Percentiles rank a stretch among this genome's conserved stretches.
Conservation (phyloP, 768 basidiomycete species). For the Pluteus cervinus region DNA sequence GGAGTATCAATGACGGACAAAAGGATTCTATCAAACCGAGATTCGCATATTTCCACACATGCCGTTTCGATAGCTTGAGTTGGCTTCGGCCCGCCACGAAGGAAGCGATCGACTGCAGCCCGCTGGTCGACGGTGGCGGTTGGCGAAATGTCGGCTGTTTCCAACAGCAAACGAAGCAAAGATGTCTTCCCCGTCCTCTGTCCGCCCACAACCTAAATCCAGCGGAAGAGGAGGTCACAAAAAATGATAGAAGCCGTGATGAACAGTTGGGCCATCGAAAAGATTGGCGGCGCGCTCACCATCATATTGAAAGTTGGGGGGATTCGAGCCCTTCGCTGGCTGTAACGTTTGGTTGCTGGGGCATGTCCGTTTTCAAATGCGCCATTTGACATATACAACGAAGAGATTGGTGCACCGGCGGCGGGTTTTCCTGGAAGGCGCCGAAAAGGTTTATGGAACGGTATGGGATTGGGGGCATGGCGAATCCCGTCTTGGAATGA, state of each 20-base stretch:
- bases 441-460: constrained; percentile 84
- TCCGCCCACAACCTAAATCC: constrained; percentile 74
- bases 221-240: constrained; percentile 3
- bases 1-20: constrained; percentile 85
- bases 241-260: constrained; percentile 7
- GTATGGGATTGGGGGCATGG: constrained; percentile 51
- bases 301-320: constrained; percentile 84
- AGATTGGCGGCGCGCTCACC: constrained; percentile 34
- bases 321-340: constrained; percentile 57
- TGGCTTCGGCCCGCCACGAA: constrained; percentile 51
- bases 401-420: constrained; percentile 53
- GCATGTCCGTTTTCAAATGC: constrained; percentile 47
- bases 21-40: constrained; percentile 69
- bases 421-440: constrained; percentile 38
- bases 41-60: constrained; percentile 79
- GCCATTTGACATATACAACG: constrained; percentile 59
- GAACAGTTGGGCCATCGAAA: constrained; percentile 13
- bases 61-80: constrained; percentile 64
- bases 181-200: constrained; percentile 85
- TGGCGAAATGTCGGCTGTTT: constrained; percentile 80
- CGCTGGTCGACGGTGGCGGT: constrained; percentile 71
- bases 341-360: constrained; percentile 40
- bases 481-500: constrained; percentile 58
- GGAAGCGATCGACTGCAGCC: constrained; percentile 55
- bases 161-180: constrained; percentile 69